A percentile compares a stretch with the other conserved stretches of the same genome.
These are phyloP conservation scores for Wallacemonas collosoma DNA, from an alignment of 208 protist genomes.

Conservation along the genomic window DNA sequence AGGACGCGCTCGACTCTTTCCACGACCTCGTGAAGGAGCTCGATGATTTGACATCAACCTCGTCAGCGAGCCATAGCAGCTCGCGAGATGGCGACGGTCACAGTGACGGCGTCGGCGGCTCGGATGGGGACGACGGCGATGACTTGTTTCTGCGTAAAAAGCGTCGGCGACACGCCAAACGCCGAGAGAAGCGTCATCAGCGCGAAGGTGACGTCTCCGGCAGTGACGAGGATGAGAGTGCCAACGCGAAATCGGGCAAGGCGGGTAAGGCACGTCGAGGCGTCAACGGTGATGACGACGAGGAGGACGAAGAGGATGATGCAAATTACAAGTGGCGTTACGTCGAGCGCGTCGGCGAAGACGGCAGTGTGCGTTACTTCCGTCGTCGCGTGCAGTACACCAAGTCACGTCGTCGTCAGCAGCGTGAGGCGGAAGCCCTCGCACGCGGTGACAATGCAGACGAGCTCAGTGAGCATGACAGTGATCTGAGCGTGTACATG, in stretches of 20 bases:
- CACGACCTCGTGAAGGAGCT: constrained; percentile 47
- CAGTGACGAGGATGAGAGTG: constrained; percentile 2
- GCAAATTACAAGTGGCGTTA: constrained; percentile 35
- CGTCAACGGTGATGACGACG: background rate
- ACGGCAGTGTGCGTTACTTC: constrained; percentile 24
- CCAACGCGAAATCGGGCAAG: background rate
- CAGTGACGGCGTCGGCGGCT: background rate
- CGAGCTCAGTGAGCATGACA: constrained; percentile 8
- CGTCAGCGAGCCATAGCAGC: background rate
- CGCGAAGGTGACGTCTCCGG: constrained; percentile 1
- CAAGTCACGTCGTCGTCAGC: constrained; percentile 15
- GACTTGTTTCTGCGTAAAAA: constrained; percentile 2
- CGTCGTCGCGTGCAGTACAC: constrained; percentile 25
- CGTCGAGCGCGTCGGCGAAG: constrained; percentile 30
- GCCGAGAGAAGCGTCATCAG: background rate
- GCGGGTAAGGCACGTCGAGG: background rate
- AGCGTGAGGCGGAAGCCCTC: constrained; percentile 10
- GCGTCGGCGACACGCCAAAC: background rate
- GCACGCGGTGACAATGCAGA: constrained; percentile 9
- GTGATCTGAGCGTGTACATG: constrained; percentile 30
- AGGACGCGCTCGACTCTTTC: constrained; percentile 33
- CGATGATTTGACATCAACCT: constrained; percentile 24
- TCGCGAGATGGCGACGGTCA: background rate
- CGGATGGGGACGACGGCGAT: constrained; percentile 2
- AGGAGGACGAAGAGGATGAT: background rate